These are phyloP conservation scores for Cytospora piceicola DNA, from an alignment of 2,329 filamentous ascomycete species.

Conservation along the genomic window DNA sequence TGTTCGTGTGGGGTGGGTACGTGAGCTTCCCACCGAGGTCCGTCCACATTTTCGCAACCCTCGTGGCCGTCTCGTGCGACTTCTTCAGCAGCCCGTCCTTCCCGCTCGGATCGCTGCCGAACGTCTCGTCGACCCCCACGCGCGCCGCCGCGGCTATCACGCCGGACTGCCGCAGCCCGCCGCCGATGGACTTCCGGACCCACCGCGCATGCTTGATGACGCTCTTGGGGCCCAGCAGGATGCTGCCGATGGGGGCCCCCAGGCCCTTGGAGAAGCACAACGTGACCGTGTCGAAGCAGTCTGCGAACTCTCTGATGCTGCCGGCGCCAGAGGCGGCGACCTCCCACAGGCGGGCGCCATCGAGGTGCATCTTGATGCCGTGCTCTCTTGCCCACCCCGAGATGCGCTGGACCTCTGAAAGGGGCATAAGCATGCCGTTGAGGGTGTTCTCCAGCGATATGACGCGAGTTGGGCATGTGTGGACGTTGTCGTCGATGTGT, in stretches of 20 bases:
- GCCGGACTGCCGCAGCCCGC: constrained; percentile 76
- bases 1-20: constrained; percentile 83
- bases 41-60: constrained; percentile 66
- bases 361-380: constrained; percentile 52
- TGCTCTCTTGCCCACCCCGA: constrained; percentile 66
- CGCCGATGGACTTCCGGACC: constrained; percentile 80
- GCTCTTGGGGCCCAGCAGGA: constrained; percentile 48
- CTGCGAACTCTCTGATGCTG: constrained; percentile 46
- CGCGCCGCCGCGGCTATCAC: constrained; percentile 75
- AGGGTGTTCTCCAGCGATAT: constrained; percentile 88
- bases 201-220: constrained; percentile 72
- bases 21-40: constrained; percentile 68
- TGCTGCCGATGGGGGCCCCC: constrained; percentile 56
- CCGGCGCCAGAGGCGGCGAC: constrained; percentile 49
- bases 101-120: constrained; percentile 60
- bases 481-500: constrained; percentile 70
- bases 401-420: constrained; percentile 72
- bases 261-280: constrained; percentile 59
- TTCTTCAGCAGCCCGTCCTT: constrained; percentile 64
- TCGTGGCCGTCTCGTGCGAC: constrained; percentile 65
- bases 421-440: constrained; percentile 76
- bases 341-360: constrained; percentile 58
- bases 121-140: constrained; percentile 80
- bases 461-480: constrained; percentile 77
- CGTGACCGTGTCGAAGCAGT: constrained; percentile 61